Percentiles rank a stretch among this genome's conserved stretches.
Evolutionary conservation across 2,329 filamentous ascomycete genomes (phyloP).

Genomic region (Hymenoscyphus repandus): DNA sequence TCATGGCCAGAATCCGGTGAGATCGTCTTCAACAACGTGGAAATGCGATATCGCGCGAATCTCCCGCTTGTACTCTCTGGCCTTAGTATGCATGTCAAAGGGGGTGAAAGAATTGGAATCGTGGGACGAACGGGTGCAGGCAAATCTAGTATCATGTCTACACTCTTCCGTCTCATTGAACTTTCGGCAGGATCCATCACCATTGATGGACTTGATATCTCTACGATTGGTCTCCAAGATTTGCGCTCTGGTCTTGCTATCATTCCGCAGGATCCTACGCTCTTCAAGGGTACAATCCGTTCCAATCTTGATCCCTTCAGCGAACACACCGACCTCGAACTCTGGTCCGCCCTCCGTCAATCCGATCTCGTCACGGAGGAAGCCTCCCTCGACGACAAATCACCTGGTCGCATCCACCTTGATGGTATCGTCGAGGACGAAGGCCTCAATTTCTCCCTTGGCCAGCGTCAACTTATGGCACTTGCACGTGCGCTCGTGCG

Average conservation of each 20-base stretch:
- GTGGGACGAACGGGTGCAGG: conserved; percentile 79
- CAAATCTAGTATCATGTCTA: conserved; percentile 79
- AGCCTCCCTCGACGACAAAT: conserved; percentile 29
- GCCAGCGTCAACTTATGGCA: conserved; percentile 93
- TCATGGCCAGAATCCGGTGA: conserved; percentile 85
- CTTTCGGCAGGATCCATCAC: conserved; percentile 56
- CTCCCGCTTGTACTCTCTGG: conserved; percentile 70
- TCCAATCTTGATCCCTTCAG: conserved; percentile 77
- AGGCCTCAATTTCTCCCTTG: conserved; percentile 91
- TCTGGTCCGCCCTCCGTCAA: conserved; percentile 74
- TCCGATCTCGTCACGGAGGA: conserved; percentile 63
- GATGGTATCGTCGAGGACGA: conserved; percentile 88
- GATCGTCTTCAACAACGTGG: conserved; percentile 67
- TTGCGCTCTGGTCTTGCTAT: conserved; percentile 72
- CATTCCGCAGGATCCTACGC: conserved; percentile 78
- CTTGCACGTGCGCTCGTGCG: conserved; percentile 86
- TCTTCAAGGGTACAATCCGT: conserved; percentile 76
- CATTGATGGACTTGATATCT: conserved; percentile 65
- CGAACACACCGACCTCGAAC: conserved; percentile 70
- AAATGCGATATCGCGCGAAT: conserved; percentile 72
- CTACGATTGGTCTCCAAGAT: conserved; percentile 68
- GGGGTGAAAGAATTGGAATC: conserved; percentile 75
- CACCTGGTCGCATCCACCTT: conserved; percentile 65
- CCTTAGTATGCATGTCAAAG: conserved; percentile 64
- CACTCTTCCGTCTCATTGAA: conserved; percentile 72